Evolutionary conservation across 2,329 filamentous ascomycete genomes (phyloP).

Genomic region (Ophiocordyceps polyrhachis-furcata): DNA sequence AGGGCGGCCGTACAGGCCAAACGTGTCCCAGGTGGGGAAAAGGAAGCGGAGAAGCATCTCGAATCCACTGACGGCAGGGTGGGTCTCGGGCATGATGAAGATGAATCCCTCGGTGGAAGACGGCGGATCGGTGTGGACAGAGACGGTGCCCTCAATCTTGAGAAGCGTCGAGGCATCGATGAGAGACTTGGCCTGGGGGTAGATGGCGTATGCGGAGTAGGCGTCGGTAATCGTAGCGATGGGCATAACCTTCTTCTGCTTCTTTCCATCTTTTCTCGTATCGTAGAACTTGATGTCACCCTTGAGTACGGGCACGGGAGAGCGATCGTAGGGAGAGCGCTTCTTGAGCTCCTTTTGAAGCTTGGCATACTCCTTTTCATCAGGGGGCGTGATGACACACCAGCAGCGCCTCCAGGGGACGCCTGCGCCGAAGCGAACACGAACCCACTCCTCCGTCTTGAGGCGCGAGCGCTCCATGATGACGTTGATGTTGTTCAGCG

Average conservation of each 20-base stretch:
- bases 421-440: constrained; percentile 86
- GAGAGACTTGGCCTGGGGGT: constrained; percentile 81
- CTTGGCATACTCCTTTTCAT: constrained; percentile 81
- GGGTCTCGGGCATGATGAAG: constrained; percentile 91
- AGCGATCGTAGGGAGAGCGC: constrained; percentile 65
- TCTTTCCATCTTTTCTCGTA: constrained; percentile 51
- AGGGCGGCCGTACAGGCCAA: constrained; percentile 78
- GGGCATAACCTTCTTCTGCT: constrained; percentile 76
- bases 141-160: constrained; percentile 83
- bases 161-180: constrained; percentile 89
- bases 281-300: constrained; percentile 95
- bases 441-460: constrained; percentile 78
- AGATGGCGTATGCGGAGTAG: constrained; percentile 86
- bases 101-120: constrained; percentile 80
- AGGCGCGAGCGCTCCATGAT: constrained; percentile 70
- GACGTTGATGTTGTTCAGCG: constrained; percentile 70
- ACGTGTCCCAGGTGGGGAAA: constrained; percentile 87
- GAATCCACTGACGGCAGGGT: constrained; percentile 81
- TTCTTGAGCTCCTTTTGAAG: constrained; percentile 68
- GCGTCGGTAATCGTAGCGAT: constrained; percentile 85
- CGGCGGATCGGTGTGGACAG: constrained; percentile 63
- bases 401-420: constrained; percentile 94
- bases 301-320: constrained; percentile 47
- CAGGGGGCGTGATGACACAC: constrained; percentile 84
- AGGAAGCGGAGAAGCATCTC: constrained; percentile 89